Evolutionary conservation across 257 asterid species (phyloP).

Genomic region (Striga asiatica): DNA sequence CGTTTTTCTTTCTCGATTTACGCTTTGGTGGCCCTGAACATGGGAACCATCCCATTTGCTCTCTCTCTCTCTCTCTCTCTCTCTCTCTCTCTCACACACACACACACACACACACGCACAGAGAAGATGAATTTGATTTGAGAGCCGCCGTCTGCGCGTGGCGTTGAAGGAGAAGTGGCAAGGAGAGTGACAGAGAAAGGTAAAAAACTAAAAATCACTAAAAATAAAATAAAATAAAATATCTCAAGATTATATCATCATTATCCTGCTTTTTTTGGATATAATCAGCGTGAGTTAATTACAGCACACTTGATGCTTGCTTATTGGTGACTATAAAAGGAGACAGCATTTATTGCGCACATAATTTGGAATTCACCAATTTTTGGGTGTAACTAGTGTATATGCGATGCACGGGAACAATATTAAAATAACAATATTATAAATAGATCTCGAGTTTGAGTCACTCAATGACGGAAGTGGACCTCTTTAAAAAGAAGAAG

Average conservation of each 20-base stretch:
- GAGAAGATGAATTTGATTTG: background rate
- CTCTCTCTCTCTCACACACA: constrained; percentile 15
- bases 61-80: constrained; percentile 19
- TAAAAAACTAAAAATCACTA: background rate
- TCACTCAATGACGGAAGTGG: too few species aligned
- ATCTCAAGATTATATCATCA: background rate
- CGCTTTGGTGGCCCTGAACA: constrained; percentile 54
- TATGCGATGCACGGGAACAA: too few species aligned
- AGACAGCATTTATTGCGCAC: background rate
- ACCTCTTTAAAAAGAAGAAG: too few species aligned
- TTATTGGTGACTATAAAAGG: background rate
- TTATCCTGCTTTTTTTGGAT: background rate
- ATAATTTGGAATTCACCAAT: background rate
- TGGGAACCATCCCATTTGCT: constrained; percentile 65
- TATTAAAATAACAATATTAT: too few species aligned
- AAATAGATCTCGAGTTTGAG: too few species aligned
- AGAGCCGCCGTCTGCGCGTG: background rate
- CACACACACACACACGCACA: constrained; percentile 4
- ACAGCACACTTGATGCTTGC: background rate
- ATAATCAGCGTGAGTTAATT: background rate
- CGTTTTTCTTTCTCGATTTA: constrained; percentile 24
- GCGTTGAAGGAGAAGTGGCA: constrained; percentile 12
- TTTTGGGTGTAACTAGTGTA: too few species aligned
- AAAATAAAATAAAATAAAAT: background rate
- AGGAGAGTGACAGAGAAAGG: constrained; percentile 6